Evolutionary conservation across 192 early-diverging fungal species (phyloP), one percentile per base, ranked within the genome.

Genomic region (Dimargaris cristalligena): DNA sequence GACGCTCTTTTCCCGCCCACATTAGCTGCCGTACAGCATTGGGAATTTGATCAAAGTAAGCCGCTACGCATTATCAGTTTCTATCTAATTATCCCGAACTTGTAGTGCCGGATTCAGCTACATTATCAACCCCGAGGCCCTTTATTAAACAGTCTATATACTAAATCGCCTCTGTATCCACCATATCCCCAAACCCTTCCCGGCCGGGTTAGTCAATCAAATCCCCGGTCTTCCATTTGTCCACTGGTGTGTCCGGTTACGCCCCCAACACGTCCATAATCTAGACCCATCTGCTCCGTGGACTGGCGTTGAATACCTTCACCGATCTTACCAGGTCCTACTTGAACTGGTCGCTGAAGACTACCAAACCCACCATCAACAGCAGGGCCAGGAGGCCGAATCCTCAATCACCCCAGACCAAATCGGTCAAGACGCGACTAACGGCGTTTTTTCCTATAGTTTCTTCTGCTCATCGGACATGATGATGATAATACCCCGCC

Each of bases 1-100:
- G 54, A 56, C 29, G 34, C 54, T 13, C 8, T 22, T n/a, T 56
- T 33, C 34, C 54, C 54, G 29, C 54, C 54, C 18, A 34, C 29
- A 13, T 56, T 33, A 2, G 54, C 32, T 23, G 54, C 34, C 1
- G 13, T 56, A 1, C 20, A 13, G 16, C 13, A 29, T 29, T 56
- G 54, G 54, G 54, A 29, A 0, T 34, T 13, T 34, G 54, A 56
- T 13, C 54, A 56, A 23, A 23, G 32, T 56, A 52, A 52, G 50
- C 8, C 25, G 38, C n/a, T n/a, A n/a, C n/a, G n/a, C n/a, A n/a
- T n/a, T n/a, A n/a, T n/a, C n/a, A n/a, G n/a, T n/a, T n/a, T n/a
- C n/a, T n/a, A n/a, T n/a, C n/a, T n/a, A n/a, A n/a, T n/a, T n/a
- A n/a, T n/a, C n/a, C n/a, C n/a, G n/a, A n/a, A n/a, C n/a, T n/a